phyloP scores from a whole-genome alignment of 1,139 yeast species.

The Magnusiomyces magnusii region DNA sequence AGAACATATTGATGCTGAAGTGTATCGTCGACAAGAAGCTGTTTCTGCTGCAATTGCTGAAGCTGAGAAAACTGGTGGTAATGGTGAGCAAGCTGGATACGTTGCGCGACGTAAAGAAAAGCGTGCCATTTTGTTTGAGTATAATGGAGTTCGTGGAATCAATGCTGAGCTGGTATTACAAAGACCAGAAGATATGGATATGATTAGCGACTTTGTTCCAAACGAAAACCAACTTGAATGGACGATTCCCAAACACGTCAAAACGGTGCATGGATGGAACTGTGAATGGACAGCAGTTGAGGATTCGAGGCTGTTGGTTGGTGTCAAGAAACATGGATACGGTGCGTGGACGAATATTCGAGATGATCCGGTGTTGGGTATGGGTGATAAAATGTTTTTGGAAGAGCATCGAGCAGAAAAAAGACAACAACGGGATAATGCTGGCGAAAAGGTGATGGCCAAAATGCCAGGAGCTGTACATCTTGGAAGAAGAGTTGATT shows the following conservation, averaged over 20 bases:
- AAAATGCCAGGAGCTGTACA: slow-evolving; percentile 92
- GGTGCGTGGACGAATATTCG: slow-evolving; percentile 94
- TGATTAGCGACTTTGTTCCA: slow-evolving; percentile 54
- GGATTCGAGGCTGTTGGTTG: slow-evolving; percentile 80
- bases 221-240: slow-evolving; percentile 40
- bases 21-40: slow-evolving; percentile 49
- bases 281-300: slow-evolving; percentile 79
- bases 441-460: slow-evolving; percentile 15
- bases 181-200: slow-evolving; percentile 74
- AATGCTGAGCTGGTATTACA: slow-evolving; percentile 84
- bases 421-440: slow-evolving; percentile 36
- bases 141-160: slow-evolving; percentile 77
- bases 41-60: not conserved
- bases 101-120: slow-evolving; percentile 56
- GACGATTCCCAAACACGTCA: slow-evolving; percentile 53
- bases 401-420: slow-evolving; percentile 36
- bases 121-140: slow-evolving; percentile 85
- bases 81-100: slow-evolving; percentile 4
- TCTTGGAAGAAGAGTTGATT: slow-evolving; percentile 88
- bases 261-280: slow-evolving; percentile 85
- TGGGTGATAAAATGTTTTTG: slow-evolving; percentile 75
- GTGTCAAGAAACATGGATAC: slow-evolving; percentile 87
- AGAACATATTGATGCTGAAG: slow-evolving; percentile 59
- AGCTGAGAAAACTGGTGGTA: not conserved
- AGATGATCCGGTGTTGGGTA: slow-evolving; percentile 87